Evolutionary conservation across 768 basidiomycete species (phyloP).

Genomic region (Dacryopinax primogenitus): DNA sequence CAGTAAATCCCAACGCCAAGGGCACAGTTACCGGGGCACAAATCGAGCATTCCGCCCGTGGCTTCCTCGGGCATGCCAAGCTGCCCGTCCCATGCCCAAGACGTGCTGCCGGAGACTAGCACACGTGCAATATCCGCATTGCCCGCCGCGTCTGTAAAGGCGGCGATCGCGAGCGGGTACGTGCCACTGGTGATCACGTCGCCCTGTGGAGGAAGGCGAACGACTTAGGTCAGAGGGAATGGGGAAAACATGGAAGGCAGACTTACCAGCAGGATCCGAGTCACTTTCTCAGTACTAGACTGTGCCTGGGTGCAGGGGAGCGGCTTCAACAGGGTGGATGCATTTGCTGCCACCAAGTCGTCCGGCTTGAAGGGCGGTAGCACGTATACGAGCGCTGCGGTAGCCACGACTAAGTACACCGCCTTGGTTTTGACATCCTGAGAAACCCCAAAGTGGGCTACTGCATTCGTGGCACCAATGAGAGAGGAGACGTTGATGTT

Average conservation of each 20-base stretch:
- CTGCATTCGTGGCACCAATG: background rate
- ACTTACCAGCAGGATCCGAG: background rate
- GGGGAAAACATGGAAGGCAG: background rate
- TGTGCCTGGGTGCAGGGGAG: background rate
- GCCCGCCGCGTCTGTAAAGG: background rate
- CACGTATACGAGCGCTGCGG: background rate
- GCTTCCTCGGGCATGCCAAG: conserved; percentile 10
- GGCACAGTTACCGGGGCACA: background rate
- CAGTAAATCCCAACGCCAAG: conserved; percentile 2
- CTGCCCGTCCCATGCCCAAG: conserved; percentile 2
- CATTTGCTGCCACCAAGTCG: background rate
- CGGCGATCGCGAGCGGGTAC: background rate
- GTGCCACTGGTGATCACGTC: background rate
- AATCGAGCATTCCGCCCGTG: background rate
- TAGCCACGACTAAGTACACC: background rate
- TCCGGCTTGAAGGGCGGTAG: background rate
- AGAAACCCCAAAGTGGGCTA: background rate
- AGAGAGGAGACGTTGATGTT: background rate
- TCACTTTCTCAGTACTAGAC: background rate
- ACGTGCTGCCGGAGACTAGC: background rate
- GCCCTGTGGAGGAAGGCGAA: background rate
- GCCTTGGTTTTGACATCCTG: background rate
- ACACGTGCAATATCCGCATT: conserved; percentile 10
- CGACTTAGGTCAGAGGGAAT: background rate
- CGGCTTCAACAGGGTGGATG: background rate